A percentile compares a stretch with the other conserved stretches of the same genome.
Conservation (phyloP, 2,329 filamentous ascomycete genomes). For the Aureobasidium namibiae region DNA sequence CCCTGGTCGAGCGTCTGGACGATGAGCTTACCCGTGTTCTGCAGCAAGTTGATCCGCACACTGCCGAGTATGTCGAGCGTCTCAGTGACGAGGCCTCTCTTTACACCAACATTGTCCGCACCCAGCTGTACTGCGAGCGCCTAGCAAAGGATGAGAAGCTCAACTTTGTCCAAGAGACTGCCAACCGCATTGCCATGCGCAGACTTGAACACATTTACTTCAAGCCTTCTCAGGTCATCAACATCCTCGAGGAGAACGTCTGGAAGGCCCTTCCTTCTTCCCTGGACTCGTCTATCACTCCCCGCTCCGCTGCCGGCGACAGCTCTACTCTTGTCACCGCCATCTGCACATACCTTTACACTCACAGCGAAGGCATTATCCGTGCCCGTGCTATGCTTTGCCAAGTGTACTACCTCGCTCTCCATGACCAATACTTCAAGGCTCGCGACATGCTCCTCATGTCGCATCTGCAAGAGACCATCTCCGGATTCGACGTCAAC, state of each 20-base stretch:
- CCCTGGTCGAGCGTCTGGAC: slow-evolving; percentile 88
- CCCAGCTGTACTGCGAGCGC: slow-evolving; percentile 79
- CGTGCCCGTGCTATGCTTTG: slow-evolving; percentile 94
- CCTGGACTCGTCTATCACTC: slow-evolving; percentile 73
- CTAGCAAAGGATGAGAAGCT: slow-evolving; percentile 63
- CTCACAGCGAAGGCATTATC: slow-evolving; percentile 90
- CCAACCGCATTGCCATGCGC: slow-evolving; percentile 90
- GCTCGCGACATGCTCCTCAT: slow-evolving; percentile 99
- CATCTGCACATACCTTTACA: slow-evolving; percentile 92
- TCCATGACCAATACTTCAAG: slow-evolving; percentile 97
- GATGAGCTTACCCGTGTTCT: slow-evolving; percentile 96
- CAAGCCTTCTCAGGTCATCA: slow-evolving; percentile 91
- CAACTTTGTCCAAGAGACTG: slow-evolving; percentile 70
- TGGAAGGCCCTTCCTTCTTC: slow-evolving; percentile 70
- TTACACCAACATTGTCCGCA: slow-evolving; percentile 87
- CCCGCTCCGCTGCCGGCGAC: slow-evolving; percentile 59
- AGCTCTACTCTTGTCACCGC: slow-evolving; percentile 70
- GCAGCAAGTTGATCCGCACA: slow-evolving; percentile 96
- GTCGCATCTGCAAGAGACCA: slow-evolving; percentile 97
- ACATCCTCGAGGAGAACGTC: slow-evolving; percentile 86
- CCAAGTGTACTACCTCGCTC: slow-evolving; percentile 95
- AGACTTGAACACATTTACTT: slow-evolving; percentile 97
- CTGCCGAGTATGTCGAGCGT: slow-evolving; percentile 95
- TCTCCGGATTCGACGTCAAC: slow-evolving; percentile 90
- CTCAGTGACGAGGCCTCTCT: slow-evolving; percentile 82